phyloP scores from a whole-genome alignment of 768 basidiomycete genomes.

The Suillus variegatus region DNA sequence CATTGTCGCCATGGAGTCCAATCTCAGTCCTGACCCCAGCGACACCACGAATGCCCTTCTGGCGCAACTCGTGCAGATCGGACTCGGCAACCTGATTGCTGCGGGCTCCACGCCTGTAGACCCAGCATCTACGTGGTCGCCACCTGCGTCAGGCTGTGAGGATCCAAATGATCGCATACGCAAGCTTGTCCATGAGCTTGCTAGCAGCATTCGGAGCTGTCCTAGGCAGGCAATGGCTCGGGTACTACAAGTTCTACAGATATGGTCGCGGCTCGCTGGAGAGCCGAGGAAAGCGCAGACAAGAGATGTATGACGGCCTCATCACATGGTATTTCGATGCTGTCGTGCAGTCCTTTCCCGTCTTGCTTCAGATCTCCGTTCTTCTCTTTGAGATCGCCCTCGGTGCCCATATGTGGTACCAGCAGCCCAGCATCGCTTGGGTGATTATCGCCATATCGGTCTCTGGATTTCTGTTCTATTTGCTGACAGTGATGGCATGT shows the following conservation, averaged over 20 bases:
- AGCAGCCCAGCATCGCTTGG: background rate
- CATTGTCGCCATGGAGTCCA: constrained; percentile 9
- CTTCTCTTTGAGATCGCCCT: constrained; percentile 15
- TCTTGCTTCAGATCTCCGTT: constrained; percentile 14
- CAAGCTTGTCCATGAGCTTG: too few species aligned
- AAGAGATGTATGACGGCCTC: constrained; percentile 13
- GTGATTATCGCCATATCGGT: constrained; percentile 1
- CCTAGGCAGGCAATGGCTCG: background rate
- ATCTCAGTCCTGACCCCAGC: background rate
- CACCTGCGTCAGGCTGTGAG: too few species aligned
- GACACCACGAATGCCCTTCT: constrained; percentile 15
- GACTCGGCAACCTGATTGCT: background rate
- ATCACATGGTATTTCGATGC: constrained; percentile 14
- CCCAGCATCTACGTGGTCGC: background rate
- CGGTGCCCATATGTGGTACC: background rate
- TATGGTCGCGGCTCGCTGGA: constrained; percentile 9
- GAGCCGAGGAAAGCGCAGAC: constrained; percentile 11
- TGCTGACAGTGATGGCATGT: constrained; percentile 3
- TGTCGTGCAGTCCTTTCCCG: constrained; percentile 11
- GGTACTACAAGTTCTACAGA: background rate
- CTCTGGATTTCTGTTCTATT: constrained; percentile 4
- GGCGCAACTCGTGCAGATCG: constrained; percentile 8
- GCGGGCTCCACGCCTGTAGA: background rate
- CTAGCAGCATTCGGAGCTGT: too few species aligned
- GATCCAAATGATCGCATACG: too few species aligned